phyloP scores from a whole-genome alignment of 2,329 filamentous ascomycete genomes.

The Blumeriella jaapii region DNA sequence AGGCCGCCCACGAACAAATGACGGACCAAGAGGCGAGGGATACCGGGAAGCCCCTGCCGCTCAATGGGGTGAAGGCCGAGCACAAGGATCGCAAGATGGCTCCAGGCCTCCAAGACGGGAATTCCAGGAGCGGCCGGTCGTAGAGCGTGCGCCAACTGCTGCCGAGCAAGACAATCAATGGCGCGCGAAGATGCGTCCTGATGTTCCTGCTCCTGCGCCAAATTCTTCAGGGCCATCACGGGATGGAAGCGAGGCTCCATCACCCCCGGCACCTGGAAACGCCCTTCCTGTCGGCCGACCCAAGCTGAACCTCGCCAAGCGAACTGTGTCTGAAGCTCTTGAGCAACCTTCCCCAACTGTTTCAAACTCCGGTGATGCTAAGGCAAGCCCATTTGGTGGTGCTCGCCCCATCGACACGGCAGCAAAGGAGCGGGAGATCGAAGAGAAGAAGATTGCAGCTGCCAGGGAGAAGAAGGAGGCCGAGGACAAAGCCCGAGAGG shows the following conservation, averaged over 20 bases:
- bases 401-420: conserved; percentile 91
- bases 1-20: conserved; percentile 46
- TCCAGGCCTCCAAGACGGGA: conserved; percentile 71
- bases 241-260: conserved; percentile 64
- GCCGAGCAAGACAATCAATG: conserved; percentile 90
- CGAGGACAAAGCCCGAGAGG: conserved; percentile 42
- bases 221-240: conserved; percentile 57
- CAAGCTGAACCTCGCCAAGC: conserved; percentile 78
- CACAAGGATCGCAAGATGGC: conserved; percentile 51
- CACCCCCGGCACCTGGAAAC: conserved; percentile 51
- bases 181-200: conserved; percentile 86
- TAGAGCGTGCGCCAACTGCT: conserved; percentile 67
- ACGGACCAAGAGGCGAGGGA: conserved; percentile 47
- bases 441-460: conserved; percentile 69
- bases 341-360: conserved; percentile 39
- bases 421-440: conserved; percentile 76
- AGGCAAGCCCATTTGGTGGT: conserved; percentile 87
- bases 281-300: conserved; percentile 56
- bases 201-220: conserved; percentile 33
- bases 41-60: conserved; percentile 60
- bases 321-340: conserved; percentile 69
- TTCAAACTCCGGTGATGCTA: conserved; percentile 50
- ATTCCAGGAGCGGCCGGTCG: conserved; percentile 55
- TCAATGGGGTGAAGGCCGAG: conserved; percentile 55
- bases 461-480: conserved; percentile 72